Evolutionary conservation across 1,284 basidiomycete genomes (phyloP), one percentile per base, ranked within the genome.

Genomic region (Pseudomicrostroma phylloplanum): DNA sequence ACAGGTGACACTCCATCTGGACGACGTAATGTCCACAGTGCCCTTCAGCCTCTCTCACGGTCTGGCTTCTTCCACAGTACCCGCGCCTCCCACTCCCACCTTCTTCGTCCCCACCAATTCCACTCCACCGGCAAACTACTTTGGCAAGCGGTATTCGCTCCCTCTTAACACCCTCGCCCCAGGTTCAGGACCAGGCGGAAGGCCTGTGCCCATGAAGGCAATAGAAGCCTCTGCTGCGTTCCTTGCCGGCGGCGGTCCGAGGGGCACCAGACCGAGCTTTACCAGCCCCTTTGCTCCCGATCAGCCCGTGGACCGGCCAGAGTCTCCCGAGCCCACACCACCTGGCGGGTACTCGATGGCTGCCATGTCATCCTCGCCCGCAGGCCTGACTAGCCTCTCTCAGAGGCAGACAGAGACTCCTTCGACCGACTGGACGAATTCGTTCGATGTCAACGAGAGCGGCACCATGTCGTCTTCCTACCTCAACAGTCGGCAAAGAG

Each of bases 11-110:
- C 62, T 60, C 23, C 49, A 53, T 21, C 63, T 74, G 36, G 62
- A 59, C 58, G 62, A 71, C 26, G 41, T 63, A 13, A 59, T 77
- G 49, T 63, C 68, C 41, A 69, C 71, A 6, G 54, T 69, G 26
- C 70, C 72, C 13, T 71, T 76, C 39, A 66, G 67, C 11, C 69
- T 71, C 13, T 73, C 68, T 11, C 75, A 72, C 48, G 71, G 75
- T 30, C 67, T 73, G 25, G 74, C 69, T 21, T 69, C 68, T 0
- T 67, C 67, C 0, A 68, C 69, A 17, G 66, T 68, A 1, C 71
- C 73, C 1, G 68, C 71, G 11, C 72, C 72, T 4, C 71, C 72
- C n/a, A 73, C 72, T 1, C 72, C 72, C 0, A 71, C 69, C 30
- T 55, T 40, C 36, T 15, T 19, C 25, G 23, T 17, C 60, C 66